Evolutionary conservation across 1,284 basidiomycete genomes (phyloP), one percentile per base, ranked within the genome.

Genomic region (Vanrija humicola): DNA sequence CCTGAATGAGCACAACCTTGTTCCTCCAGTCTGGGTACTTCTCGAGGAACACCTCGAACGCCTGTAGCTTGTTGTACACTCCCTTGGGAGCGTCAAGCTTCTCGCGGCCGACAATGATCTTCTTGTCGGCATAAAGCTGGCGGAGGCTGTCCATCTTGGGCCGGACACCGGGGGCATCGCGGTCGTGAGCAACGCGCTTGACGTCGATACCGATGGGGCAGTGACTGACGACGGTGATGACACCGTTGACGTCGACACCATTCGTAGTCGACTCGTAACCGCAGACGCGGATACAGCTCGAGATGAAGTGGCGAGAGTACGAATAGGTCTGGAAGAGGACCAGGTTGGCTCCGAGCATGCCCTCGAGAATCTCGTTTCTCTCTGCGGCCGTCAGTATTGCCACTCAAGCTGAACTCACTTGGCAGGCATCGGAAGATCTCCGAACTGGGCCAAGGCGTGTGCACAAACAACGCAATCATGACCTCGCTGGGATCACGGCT

Each of bases 81-180:
- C 95, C 95, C 79, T 97, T 97, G 64, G 97, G 94, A 15, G 94
- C 90, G 69, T 99, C 96, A 42, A 98, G 84, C 81, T 99, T 99
- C 78, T 99, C 95, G n/a, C 96, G 83, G 14, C 93, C 95, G 28
- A 99, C 89, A 57, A 99, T 93, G 69, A 99, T 97, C 83, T 98
- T 98, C 82, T 97, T 98, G 66, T 89, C 92, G 66, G 90, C 86
- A 77, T 99, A 99, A 46, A 98, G 78, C 38, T 86, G 81, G 39
- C 86, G 82, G 1, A 98, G 82, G 0, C 90, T 87, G 56, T 90
- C 86, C 38, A 95, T 81, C 77, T 97, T 98, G 23, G 94, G 94
- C 59, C 84, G 78, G 54, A 98, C 88, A 6, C 90, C 92, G 0
- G 89, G 85, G 3, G 86, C 81, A 50, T 85, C 80, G 28, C 88